Evolutionary conservation across 2,329 filamentous ascomycete genomes (phyloP).

Genomic region (Trichoderma aggressivum): DNA sequence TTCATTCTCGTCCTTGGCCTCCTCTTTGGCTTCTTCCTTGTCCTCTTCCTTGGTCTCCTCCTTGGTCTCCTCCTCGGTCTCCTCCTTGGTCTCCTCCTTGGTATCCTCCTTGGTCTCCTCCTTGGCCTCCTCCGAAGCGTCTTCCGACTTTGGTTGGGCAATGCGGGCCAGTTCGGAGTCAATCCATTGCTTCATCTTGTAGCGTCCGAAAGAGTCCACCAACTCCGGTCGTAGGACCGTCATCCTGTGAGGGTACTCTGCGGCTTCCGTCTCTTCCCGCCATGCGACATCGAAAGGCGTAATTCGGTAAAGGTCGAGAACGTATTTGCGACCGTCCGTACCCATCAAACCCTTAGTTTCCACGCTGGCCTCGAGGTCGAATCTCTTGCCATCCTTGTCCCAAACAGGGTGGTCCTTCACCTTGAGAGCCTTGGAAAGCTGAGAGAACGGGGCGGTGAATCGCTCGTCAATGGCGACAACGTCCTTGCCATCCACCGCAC

Average conservation of each 20-base stretch:
- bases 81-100: constrained; percentile 27
- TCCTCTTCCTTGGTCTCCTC: constrained; percentile 30
- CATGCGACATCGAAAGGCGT: constrained; percentile 88
- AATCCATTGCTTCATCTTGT: constrained; percentile 86
- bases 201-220: constrained; percentile 78
- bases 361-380: constrained; percentile 91
- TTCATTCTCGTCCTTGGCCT: constrained; percentile 20
- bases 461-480: constrained; percentile 86
- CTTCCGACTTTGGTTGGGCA: constrained; percentile 34
- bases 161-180: constrained; percentile 70
- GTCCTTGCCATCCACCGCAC: constrained; percentile 95
- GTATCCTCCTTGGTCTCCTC: constrained; percentile 25
- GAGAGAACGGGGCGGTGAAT: constrained; percentile 80
- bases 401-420: constrained; percentile 95
- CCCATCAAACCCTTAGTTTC: constrained; percentile 98
- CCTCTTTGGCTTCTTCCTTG: constrained; percentile 32
- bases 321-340: constrained; percentile 94
- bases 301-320: constrained; percentile 93
- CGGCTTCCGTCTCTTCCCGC: constrained; percentile 67
- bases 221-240: constrained; percentile 88
- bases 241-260: constrained; percentile 90
- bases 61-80: constrained; percentile 35
- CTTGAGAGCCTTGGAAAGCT: constrained; percentile 83
- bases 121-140: too few species aligned
- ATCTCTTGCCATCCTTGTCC: constrained; percentile 90